Base-by-base conservation (phyloP, 176 grass and related monocot species). In the Rhynchospora breviuscula region DNA sequence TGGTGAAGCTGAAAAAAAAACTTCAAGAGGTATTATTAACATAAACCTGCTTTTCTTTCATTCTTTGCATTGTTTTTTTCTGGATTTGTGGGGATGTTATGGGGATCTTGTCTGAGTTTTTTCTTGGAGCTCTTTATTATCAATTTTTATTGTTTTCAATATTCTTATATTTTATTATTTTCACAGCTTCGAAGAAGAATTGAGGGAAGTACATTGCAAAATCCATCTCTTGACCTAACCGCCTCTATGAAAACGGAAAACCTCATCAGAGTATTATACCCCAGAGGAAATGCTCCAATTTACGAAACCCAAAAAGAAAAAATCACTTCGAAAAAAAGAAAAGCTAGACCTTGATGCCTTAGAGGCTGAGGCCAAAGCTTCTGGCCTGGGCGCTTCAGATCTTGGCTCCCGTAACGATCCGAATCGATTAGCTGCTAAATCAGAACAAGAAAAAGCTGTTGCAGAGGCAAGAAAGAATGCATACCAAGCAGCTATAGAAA, bases 251-350 rank as follows among this genome's bases (percentile, higher is more conserved):
- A 91, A 87, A 81, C 70, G 66, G 17, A 98, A 91, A 87, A 81
- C 70, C 40, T 35, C 77, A 69, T 93, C 96, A 86, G 93, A 93
- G 68, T 99, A 99, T 85, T 98, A 90, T 71, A 90, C 91, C 18
- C 80, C 86, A 51, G 89, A 95, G 18, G 93, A 95, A 89, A 95
- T 98, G 96, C 84, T 98, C 84, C 85, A 88, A 81, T 99, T 97
- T 80, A 93, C 93, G 81, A 98, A 95, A 86, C 96, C 96, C 75
- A 99, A 95, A 91, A 98, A 99, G 86, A 99, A 99, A 88, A 99
- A 98, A 88, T 99, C 89, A 14, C 71, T 95, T 81, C 91, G 96
- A 47, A 99, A 95, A 85, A 99, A 95, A 85, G 93, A 90, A 69
- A 99, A 95, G 71, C 81, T 99, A 40, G 91, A 99, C 84, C 82